Conservation (phyloP, 2,329 filamentous ascomycete genomes). For the Aureobasidium sp. region DNA sequence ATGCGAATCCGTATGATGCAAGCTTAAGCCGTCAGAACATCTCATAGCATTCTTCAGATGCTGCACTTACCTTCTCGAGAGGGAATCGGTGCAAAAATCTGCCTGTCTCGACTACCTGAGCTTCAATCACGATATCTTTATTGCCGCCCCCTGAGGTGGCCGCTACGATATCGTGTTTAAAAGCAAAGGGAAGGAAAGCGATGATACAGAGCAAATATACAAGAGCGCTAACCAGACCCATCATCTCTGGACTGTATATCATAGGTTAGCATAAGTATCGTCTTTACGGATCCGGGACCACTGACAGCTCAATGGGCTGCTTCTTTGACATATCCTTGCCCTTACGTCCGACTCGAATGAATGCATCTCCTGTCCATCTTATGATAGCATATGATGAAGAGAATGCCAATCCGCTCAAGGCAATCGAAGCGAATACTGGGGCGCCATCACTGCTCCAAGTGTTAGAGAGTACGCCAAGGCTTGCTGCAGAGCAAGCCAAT, state of each 20-base stretch:
- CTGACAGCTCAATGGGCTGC: conserved; percentile 66
- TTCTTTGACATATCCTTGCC: conserved; percentile 82
- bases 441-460: conserved; percentile 81
- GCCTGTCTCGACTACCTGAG: conserved; percentile 69
- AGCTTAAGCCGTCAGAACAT: conserved; percentile 48
- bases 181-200: conserved; percentile 90
- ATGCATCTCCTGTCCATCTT: conserved; percentile 84
- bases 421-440: conserved; percentile 79
- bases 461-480: conserved; percentile 67
- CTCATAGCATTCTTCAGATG: background rate
- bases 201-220: conserved; percentile 88
- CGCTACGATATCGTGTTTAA: conserved; percentile 96
- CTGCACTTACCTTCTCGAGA: conserved; percentile 68
- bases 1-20: conserved; percentile 87
- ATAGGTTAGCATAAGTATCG: conserved; percentile 11
- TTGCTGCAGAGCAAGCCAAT: conserved; percentile 59
- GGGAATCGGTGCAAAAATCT: conserved; percentile 87
- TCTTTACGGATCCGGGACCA: conserved; percentile 12
- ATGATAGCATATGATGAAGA: conserved; percentile 77
- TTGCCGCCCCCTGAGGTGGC: conserved; percentile 92
- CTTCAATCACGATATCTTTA: conserved; percentile 71
- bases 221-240: conserved; percentile 88
- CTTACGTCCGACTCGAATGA: conserved; percentile 81
- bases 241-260: conserved; percentile 68
- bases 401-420: conserved; percentile 81